Conservation (phyloP, 2,329 filamentous ascomycete species). For the Fusarium poae region DNA sequence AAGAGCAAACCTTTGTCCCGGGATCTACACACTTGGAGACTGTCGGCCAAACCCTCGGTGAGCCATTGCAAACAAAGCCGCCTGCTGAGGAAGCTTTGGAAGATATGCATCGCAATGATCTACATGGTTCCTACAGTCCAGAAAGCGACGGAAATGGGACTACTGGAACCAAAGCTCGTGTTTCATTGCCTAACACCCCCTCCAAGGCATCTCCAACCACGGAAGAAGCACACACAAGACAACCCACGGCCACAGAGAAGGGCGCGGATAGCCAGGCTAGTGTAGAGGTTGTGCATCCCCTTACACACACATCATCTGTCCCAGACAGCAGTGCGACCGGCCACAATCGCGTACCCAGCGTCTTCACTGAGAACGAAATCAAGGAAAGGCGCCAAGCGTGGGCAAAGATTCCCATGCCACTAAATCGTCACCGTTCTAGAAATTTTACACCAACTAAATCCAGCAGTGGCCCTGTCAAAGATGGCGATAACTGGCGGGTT, state of each 20-base stretch:
- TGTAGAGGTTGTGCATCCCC: not conserved
- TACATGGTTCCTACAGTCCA: slow-evolving; percentile 4
- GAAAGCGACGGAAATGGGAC: slow-evolving; percentile 17
- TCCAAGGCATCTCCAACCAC: slow-evolving; percentile 4
- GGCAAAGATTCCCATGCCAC: slow-evolving; percentile 54
- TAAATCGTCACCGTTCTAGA: slow-evolving; percentile 44
- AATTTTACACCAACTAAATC: slow-evolving; percentile 14
- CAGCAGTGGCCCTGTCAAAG: slow-evolving; percentile 1
- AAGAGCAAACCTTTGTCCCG: not conserved
- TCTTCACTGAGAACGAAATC: slow-evolving; percentile 52
- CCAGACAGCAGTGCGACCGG: not conserved
- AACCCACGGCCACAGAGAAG: not conserved
- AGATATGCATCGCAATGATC: slow-evolving; percentile 9
- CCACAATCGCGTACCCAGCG: slow-evolving; percentile 35
- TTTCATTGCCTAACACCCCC: slow-evolving; percentile 42
- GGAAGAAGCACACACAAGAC: not conserved
- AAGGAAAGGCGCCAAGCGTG: slow-evolving; percentile 51
- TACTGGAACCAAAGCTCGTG: slow-evolving; percentile 34
- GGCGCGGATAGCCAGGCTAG: not conserved
- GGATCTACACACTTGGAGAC: not conserved
- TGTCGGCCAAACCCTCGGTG: not conserved
- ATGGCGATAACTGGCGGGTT: not conserved
- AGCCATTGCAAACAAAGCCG: slow-evolving; percentile 49
- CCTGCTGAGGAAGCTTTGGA: slow-evolving; percentile 48
- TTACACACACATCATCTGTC: not conserved